phyloP scores from a whole-genome alignment of 2,329 filamentous ascomycete species.

The Aspergillus versicolor region DNA sequence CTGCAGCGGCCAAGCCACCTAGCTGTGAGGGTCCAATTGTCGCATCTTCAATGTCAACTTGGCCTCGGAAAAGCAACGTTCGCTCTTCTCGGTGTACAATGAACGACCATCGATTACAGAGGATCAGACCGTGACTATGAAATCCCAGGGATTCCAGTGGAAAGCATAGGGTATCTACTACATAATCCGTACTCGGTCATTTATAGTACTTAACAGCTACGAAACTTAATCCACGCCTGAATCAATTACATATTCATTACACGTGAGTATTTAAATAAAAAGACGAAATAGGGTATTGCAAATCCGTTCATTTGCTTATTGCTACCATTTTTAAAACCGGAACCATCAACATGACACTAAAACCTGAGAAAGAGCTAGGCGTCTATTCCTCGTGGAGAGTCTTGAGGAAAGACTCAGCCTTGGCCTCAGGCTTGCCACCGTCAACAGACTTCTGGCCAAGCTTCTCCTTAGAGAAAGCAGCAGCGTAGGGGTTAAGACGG shows the following conservation, averaged over 20 bases:
- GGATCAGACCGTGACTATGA: background rate
- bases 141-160: background rate
- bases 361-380: constrained; percentile 16
- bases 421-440: constrained; percentile 59
- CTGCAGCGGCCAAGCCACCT: background rate
- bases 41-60: too few species aligned
- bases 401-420: constrained; percentile 54
- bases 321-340: constrained; percentile 25
- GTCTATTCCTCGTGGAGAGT: constrained; percentile 54
- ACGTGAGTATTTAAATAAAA: constrained; percentile 6
- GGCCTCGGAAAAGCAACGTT: too few species aligned
- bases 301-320: constrained; percentile 26
- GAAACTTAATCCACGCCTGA: background rate
- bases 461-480: constrained; percentile 83
- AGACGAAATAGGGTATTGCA: constrained; percentile 22
- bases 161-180: background rate
- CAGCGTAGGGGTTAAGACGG: constrained; percentile 96
- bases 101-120: background rate
- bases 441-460: constrained; percentile 69
- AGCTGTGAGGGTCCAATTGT: too few species aligned
- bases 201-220: background rate
- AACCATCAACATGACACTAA: constrained; percentile 15
- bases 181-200: background rate
- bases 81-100: background rate
- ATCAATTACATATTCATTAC: constrained; percentile 11